Evolutionary conservation across 2,329 filamentous ascomycete genomes (phyloP).

Genomic region (Colletotrichum graminicola): DNA sequence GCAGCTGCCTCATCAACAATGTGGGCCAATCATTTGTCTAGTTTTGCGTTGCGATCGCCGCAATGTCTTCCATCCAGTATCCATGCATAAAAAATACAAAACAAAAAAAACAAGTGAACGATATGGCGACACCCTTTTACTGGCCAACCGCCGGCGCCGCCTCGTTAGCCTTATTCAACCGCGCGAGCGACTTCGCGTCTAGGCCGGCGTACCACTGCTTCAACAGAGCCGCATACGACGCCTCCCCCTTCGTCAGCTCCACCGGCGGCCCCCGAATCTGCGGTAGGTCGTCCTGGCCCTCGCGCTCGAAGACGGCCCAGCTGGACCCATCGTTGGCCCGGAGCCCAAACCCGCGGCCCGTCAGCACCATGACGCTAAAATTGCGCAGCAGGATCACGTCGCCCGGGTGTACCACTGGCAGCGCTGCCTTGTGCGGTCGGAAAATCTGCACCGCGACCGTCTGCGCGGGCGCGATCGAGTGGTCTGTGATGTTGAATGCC

Average conservation of each 20-base stretch:
- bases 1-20: not conserved
- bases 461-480: slow-evolving; percentile 62
- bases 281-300: slow-evolving; percentile 54
- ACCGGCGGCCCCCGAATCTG: slow-evolving; percentile 72
- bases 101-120: not conserved
- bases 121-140: slow-evolving; percentile 3
- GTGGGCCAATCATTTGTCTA: slow-evolving; percentile 1
- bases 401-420: slow-evolving; percentile 67
- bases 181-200: slow-evolving; percentile 59
- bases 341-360: slow-evolving; percentile 67
- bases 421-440: slow-evolving; percentile 67
- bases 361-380: slow-evolving; percentile 67
- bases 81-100: not conserved
- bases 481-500: slow-evolving; percentile 69
- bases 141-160: slow-evolving; percentile 49
- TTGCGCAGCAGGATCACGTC: slow-evolving; percentile 70
- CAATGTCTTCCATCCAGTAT: slow-evolving; percentile 6
- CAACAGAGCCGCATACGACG: slow-evolving; percentile 61
- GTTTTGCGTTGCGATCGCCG: slow-evolving; percentile 1
- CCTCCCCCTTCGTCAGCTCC: slow-evolving; percentile 65
- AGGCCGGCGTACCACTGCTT: slow-evolving; percentile 63
- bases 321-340: slow-evolving; percentile 67
- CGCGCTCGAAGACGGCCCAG: slow-evolving; percentile 71
- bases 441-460: slow-evolving; percentile 70
- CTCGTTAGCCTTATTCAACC: slow-evolving; percentile 62